A percentile compares a stretch with the other conserved stretches of the same genome.
phyloP scores from a whole-genome alignment of 2,329 filamentous ascomycete species.

The Cyanodermella asteris region DNA sequence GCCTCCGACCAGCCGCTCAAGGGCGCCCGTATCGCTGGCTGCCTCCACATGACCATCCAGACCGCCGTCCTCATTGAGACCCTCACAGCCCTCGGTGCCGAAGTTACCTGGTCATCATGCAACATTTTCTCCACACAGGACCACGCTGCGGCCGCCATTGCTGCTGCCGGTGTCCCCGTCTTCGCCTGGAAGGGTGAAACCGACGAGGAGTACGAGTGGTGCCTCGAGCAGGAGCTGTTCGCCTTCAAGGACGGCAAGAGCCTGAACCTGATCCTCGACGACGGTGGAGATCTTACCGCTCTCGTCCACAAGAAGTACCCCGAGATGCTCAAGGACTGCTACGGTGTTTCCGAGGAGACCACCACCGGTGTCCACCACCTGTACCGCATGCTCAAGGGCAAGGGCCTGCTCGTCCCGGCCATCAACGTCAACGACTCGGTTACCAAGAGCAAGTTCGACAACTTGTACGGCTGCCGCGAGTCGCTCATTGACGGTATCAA shows the following conservation, averaged over 20 bases:
- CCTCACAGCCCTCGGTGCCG: slow-evolving; percentile 76
- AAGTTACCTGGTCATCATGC: slow-evolving; percentile 97
- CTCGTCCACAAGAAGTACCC: slow-evolving; percentile 98
- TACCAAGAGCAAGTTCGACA: slow-evolving; percentile 99
- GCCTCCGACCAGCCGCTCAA: slow-evolving; percentile 78
- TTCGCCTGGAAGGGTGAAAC: slow-evolving; percentile 79
- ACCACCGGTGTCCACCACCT: slow-evolving; percentile 99
- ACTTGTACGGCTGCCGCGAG: slow-evolving; percentile 98
- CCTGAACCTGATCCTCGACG: slow-evolving; percentile 97
- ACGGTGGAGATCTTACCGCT: slow-evolving; percentile 89
- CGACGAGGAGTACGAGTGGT: slow-evolving; percentile 99
- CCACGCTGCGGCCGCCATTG: slow-evolving; percentile 93
- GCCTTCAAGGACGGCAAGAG: slow-evolving; percentile 94
- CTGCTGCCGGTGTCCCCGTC: slow-evolving; percentile 76
- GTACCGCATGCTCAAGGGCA: slow-evolving; percentile 90
- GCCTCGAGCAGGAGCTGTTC: slow-evolving; percentile 88
- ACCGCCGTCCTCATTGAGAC: slow-evolving; percentile 99
- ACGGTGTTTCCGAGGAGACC: slow-evolving; percentile 96
- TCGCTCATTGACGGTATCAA: slow-evolving; percentile 98
- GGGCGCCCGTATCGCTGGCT: slow-evolving; percentile 89
- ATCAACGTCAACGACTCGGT: slow-evolving; percentile 99
- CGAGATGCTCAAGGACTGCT: slow-evolving; percentile 95
- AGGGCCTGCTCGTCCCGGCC: slow-evolving; percentile 72
- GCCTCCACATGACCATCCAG: slow-evolving; percentile 99
- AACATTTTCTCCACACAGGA: slow-evolving; percentile 99